phyloP scores from a whole-genome alignment of 1,139 yeast genomes.

The Pichia terricola region DNA sequence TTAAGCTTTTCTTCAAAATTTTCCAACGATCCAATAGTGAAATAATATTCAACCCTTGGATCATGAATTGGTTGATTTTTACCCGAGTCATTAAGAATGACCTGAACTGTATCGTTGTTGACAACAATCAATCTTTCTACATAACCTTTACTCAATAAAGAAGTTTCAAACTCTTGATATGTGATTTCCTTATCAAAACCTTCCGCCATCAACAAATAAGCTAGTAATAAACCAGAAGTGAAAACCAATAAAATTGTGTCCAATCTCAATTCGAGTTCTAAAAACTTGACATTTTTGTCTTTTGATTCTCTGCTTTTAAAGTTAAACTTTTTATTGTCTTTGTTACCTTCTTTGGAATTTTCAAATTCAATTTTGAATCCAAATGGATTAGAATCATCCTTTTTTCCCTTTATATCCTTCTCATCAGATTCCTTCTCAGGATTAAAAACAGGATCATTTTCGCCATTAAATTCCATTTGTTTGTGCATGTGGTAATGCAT shows the following conservation, averaged over 20 bases:
- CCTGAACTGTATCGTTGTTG: slow-evolving; percentile 56
- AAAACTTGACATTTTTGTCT: slow-evolving; percentile 9
- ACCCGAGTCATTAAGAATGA: slow-evolving; percentile 55
- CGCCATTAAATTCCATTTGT: slow-evolving; percentile 15
- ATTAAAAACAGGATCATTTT: slow-evolving; percentile 12
- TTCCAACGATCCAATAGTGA: slow-evolving; percentile 68
- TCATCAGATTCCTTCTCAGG: slow-evolving; percentile 7
- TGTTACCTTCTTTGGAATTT: slow-evolving; percentile 5
- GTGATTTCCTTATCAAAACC: slow-evolving; percentile 41
- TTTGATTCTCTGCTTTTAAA: slow-evolving; percentile 12
- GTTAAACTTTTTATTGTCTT: slow-evolving; percentile 10
- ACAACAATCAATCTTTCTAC: slow-evolving; percentile 61
- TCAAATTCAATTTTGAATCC: slow-evolving; percentile 12
- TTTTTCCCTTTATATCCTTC: not conserved
- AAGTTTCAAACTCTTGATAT: slow-evolving; percentile 66
- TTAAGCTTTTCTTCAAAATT: slow-evolving; percentile 62
- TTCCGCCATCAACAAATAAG: slow-evolving; percentile 15
- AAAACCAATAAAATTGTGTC: slow-evolving; percentile 19
- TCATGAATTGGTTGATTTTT: slow-evolving; percentile 22
- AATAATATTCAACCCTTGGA: slow-evolving; percentile 37
- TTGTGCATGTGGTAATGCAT: slow-evolving; percentile 23
- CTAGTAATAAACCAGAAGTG: slow-evolving; percentile 13
- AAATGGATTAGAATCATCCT: slow-evolving; percentile 8
- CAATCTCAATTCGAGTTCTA: slow-evolving; percentile 15
- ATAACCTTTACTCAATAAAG: slow-evolving; percentile 52